phyloP scores from a whole-genome alignment of 345 rosid species.

The Eucalyptus marginata region DNA sequence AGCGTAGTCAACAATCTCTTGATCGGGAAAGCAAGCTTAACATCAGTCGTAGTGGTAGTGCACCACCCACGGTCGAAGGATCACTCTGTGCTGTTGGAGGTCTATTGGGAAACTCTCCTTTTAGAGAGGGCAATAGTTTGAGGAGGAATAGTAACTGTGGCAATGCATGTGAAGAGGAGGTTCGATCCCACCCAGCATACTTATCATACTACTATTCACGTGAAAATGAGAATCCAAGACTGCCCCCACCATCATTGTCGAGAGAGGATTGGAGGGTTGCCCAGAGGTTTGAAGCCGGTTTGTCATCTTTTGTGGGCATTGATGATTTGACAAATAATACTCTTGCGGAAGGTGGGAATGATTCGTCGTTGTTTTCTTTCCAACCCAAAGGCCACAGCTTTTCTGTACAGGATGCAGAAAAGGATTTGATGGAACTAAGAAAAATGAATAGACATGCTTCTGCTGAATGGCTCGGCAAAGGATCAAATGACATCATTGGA shows the following conservation, averaged over 20 bases:
- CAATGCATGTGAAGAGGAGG: slow-evolving; percentile 60
- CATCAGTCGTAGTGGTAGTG: slow-evolving; percentile 77
- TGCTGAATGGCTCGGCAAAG: slow-evolving; percentile 36
- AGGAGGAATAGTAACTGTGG: slow-evolving; percentile 8
- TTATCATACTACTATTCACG: slow-evolving; percentile 70
- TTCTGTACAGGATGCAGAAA: slow-evolving; percentile 45
- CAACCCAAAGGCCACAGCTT: slow-evolving; percentile 53
- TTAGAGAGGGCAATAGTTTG: slow-evolving; percentile 13
- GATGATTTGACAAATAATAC: slow-evolving; percentile 45
- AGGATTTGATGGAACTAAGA: slow-evolving; percentile 60
- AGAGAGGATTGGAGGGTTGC: slow-evolving; percentile 89
- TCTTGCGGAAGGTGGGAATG: slow-evolving; percentile 9
- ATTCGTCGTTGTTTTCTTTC: slow-evolving; percentile 58
- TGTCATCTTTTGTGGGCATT: slow-evolving; percentile 32
- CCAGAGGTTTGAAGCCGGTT: slow-evolving; percentile 68
- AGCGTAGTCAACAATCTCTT: slow-evolving; percentile 22
- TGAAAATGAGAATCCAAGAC: slow-evolving; percentile 70
- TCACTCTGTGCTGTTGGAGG: slow-evolving; percentile 62
- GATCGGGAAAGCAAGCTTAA: slow-evolving; percentile 25
- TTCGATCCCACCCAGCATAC: slow-evolving; percentile 73
- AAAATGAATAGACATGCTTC: slow-evolving; percentile 35
- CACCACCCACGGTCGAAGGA: slow-evolving; percentile 94
- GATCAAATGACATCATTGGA: slow-evolving; percentile 22
- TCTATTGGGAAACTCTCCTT: slow-evolving; percentile 37
- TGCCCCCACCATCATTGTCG: slow-evolving; percentile 78